Conservation (phyloP, 2,329 filamentous ascomycete species). For the Diaporthe citriasiana region DNA sequence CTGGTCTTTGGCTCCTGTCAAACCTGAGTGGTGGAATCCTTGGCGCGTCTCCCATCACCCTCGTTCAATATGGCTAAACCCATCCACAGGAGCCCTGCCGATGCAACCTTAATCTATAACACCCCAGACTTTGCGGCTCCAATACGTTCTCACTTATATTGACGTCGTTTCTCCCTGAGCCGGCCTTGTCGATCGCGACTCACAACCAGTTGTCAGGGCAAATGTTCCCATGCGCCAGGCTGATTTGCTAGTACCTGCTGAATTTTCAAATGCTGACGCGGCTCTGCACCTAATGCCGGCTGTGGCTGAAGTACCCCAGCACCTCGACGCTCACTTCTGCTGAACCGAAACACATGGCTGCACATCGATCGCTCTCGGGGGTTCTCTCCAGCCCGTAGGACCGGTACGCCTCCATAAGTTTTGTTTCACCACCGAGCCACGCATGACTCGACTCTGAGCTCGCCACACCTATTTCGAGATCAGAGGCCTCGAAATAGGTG, state of each 20-base stretch:
- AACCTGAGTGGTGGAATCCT: constrained; percentile 29
- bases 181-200: constrained; percentile 21
- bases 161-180: constrained; percentile 27
- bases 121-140: constrained; percentile 26
- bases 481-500: not conserved
- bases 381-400: constrained; percentile 6
- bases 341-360: constrained; percentile 15
- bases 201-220: not conserved
- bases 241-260: constrained; percentile 9
- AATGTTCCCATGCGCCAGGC: constrained; percentile 3
- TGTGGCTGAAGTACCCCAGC: constrained; percentile 13
- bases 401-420: not conserved
- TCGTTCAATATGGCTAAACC: constrained; percentile 25
- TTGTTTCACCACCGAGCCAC: constrained; percentile 21
- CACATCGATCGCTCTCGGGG: not conserved
- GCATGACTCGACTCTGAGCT: constrained; percentile 8
- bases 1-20: constrained; percentile 16
- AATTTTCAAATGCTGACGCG: constrained; percentile 24
- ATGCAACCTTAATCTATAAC: constrained; percentile 5
- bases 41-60: constrained; percentile 18
- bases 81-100: constrained; percentile 12
- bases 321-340: constrained; percentile 18
- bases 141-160: constrained; percentile 31
- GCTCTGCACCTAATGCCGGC: not conserved
- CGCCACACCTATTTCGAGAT: constrained; percentile 1